Evolutionary conservation across 306 rosid genomes (phyloP), one percentile per base, ranked within the genome.

Genomic region (Senna siamea): DNA sequence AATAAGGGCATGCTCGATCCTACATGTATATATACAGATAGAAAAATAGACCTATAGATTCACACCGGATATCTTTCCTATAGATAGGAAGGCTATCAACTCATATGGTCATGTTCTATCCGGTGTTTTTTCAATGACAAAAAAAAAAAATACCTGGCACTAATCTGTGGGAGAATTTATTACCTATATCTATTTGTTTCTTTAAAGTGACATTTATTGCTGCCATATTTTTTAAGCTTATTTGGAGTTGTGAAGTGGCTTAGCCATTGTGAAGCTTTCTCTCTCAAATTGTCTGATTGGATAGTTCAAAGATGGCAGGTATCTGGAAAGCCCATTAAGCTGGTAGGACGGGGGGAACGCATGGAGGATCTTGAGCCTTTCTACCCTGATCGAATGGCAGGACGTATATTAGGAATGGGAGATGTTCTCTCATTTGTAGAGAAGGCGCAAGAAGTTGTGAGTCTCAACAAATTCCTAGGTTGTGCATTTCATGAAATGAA

Each of bases 291-390:
- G 19, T 70, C 35, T 69, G 64, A 66, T 53, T 69, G 47, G 30
- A 50, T 69, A 23, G 53, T 61, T 70, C 69, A 60, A 66, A 56
- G 75, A 66, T 84, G 66, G 23, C 73, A 94, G 99, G 97, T 94
- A 83, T 94, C 99, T 46, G 97, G 99, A 80, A 94, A 87, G 87
- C 99, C 99, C 72, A 92, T 94, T 76, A 94, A 94, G 85, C 95
- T 94, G 70, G 99, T 94, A 54, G 99, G 99, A 28, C 86, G 96
- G 30, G 99, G 99, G 78, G 99, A 94, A 80, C 92, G 96, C 68
- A 94, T 94, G 90, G 99, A 94, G 61, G 99, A 94, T 85, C 99
- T 94, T 62, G 99, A 94, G 79, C 99, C 96, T 66, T 94, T 94
- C 84, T 94, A 94, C 78, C 99, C 99, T 0, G 96, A 94, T 47